Conservation (phyloP, 257 asterid genomes). For the Solanum appendiculatum region DNA sequence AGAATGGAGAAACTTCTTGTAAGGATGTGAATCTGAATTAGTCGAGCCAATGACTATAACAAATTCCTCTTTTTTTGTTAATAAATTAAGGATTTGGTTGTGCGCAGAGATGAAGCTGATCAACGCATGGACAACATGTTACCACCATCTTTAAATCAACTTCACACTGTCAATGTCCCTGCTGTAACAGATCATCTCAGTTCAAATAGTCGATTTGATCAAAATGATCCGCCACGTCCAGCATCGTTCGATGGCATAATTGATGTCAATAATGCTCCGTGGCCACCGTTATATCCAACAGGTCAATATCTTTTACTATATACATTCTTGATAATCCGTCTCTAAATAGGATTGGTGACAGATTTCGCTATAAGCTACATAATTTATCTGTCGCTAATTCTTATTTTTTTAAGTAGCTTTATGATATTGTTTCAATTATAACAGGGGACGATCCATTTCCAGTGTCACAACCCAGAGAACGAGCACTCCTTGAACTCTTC, state of each 20-base stretch:
- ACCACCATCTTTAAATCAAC: slow-evolving; percentile 33
- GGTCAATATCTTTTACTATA: slow-evolving; percentile 18
- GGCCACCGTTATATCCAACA: slow-evolving; percentile 57
- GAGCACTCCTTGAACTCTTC: slow-evolving; percentile 55
- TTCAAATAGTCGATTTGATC: slow-evolving; percentile 38
- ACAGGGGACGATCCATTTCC: slow-evolving; percentile 46
- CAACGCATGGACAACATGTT: slow-evolving; percentile 37
- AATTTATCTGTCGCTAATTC: neutral
- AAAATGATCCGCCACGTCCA: slow-evolving; percentile 30
- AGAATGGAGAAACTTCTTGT: neutral
- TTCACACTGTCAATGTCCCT: slow-evolving; percentile 30
- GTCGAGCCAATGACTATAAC: neutral
- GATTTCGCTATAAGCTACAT: neutral
- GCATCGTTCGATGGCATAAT: slow-evolving; percentile 39
- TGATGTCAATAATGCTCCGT: slow-evolving; percentile 59
- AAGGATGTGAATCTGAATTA: neutral
- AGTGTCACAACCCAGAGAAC: slow-evolving; percentile 47
- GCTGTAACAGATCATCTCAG: slow-evolving; percentile 26
- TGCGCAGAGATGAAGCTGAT: slow-evolving; percentile 39
- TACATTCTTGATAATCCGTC: neutral
- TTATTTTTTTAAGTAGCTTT: neutral
- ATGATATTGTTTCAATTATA: neutral
- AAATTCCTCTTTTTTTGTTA: neutral
- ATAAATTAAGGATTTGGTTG: neutral
- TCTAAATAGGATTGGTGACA: neutral